phyloP scores from a whole-genome alignment of 306 rosid species.

The Leucaena leucocephala region DNA sequence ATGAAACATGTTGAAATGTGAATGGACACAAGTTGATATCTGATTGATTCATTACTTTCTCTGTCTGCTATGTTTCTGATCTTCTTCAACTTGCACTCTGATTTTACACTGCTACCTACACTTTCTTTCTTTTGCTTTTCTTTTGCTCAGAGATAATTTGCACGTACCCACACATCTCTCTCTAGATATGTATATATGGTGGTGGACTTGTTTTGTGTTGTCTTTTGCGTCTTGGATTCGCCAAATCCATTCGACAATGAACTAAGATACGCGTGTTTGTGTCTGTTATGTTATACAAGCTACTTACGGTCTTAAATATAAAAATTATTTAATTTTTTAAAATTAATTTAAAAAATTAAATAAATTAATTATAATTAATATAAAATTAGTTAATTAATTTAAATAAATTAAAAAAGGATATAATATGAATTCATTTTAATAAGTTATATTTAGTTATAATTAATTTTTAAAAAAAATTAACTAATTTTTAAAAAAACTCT shows the following conservation, averaged over 20 bases:
- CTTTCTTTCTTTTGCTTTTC: background rate
- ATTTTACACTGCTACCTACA: conserved; percentile 6
- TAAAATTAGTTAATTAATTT: too few relatives aligned
- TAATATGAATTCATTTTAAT: too few relatives aligned
- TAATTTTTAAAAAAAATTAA: too few relatives aligned
- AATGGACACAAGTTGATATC: conserved; percentile 11
- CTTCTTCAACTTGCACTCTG: conserved; percentile 25
- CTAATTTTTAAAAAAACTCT: too few relatives aligned
- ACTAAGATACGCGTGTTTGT: background rate
- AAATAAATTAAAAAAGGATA: too few relatives aligned
- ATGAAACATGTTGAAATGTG: background rate
- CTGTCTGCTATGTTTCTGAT: background rate
- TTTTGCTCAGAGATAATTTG: background rate
- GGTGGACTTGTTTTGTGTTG: background rate
- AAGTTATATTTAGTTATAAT: too few relatives aligned
- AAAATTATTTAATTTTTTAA: too few relatives aligned
- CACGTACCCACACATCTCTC: background rate
- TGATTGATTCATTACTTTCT: background rate
- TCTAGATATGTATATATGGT: background rate
- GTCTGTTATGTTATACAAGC: background rate
- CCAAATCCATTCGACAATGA: background rate
- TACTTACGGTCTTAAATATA: too few relatives aligned
- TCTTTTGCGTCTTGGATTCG: background rate
- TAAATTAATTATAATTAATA: too few relatives aligned
- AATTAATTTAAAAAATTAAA: too few relatives aligned